Evolutionary conservation across 164 flowering plant genomes (phyloP).

Genomic region (Vitis rupestris): DNA sequence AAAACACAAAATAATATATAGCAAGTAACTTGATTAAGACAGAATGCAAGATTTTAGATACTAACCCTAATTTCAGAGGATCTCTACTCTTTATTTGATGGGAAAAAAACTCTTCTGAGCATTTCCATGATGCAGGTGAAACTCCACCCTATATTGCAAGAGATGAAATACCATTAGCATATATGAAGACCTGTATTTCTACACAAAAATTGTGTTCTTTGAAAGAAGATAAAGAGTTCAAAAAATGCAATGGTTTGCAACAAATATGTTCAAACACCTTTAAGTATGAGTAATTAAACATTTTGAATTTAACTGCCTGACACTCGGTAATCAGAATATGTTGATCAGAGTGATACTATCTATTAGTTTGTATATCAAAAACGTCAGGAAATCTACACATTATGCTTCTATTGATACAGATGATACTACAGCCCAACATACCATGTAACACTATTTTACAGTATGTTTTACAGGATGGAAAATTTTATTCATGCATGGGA

Average conservation of each 20-base stretch:
- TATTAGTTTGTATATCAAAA: not conserved
- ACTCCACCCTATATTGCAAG: slow-evolving; percentile 44
- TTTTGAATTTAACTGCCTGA: not conserved
- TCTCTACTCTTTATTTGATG: slow-evolving; percentile 76
- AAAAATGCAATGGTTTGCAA: not conserved
- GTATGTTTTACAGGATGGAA: too few species aligned
- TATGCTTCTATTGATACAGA: not conserved
- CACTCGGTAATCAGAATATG: not conserved
- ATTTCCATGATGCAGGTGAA: slow-evolving; percentile 94
- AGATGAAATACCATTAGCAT: slow-evolving; percentile 7
- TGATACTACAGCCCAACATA: too few species aligned
- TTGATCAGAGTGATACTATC: not conserved
- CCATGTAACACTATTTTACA: too few species aligned
- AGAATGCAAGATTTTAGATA: slow-evolving; percentile 12
- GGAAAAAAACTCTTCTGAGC: slow-evolving; percentile 90
- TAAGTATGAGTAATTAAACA: not conserved
- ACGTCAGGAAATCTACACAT: not conserved
- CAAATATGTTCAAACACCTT: not conserved
- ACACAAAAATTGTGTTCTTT: not conserved
- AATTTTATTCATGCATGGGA: too few species aligned
- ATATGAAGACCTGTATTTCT: not conserved
- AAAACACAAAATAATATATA: not conserved
- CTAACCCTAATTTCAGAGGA: slow-evolving; percentile 88
- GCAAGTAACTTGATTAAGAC: not conserved
- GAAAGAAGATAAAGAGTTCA: not conserved